Percentiles rank a stretch among this genome's conserved stretches.
Conservation (phyloP, 768 basidiomycete genomes). For the Boletellus ananas region DNA sequence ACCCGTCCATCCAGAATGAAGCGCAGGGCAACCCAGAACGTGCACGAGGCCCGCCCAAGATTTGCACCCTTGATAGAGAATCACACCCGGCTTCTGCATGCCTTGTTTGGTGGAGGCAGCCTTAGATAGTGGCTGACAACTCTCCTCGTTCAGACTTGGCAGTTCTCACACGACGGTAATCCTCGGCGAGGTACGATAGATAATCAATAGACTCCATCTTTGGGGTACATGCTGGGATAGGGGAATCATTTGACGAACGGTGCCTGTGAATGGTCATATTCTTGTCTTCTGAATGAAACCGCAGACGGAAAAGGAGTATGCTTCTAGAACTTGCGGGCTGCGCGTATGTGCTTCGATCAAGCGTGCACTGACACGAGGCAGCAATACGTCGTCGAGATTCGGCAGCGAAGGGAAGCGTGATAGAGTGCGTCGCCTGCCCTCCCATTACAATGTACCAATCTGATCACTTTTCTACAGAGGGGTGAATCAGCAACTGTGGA, state of each 20-base stretch:
- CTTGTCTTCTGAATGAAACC: conserved; percentile 6
- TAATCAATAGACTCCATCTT: conserved; percentile 9
- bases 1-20: not conserved
- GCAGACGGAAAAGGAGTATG: conserved; percentile 2
- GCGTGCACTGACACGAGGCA: conserved; percentile 11
- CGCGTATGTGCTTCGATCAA: conserved; percentile 5
- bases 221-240: conserved; percentile 6
- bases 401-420: conserved; percentile 9
- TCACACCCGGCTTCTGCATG: not conserved
- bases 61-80: not conserved
- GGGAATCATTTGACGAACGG: conserved; percentile 21
- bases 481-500: not conserved
- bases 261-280: conserved; percentile 17
- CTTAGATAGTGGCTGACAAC: not conserved
- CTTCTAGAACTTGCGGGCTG: conserved; percentile 1
- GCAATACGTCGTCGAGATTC: conserved; percentile 4
- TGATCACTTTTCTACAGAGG: not conserved
- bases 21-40: not conserved
- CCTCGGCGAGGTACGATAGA: conserved; percentile 2
- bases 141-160: conserved; percentile 7
- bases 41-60: not conserved
- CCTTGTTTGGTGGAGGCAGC: not conserved
- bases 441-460: not conserved
- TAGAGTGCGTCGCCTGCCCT: not conserved
- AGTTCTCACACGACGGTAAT: conserved; percentile 1